Conservation (phyloP, 2,329 filamentous ascomycete species). For the Aschersonia sp. region DNA sequence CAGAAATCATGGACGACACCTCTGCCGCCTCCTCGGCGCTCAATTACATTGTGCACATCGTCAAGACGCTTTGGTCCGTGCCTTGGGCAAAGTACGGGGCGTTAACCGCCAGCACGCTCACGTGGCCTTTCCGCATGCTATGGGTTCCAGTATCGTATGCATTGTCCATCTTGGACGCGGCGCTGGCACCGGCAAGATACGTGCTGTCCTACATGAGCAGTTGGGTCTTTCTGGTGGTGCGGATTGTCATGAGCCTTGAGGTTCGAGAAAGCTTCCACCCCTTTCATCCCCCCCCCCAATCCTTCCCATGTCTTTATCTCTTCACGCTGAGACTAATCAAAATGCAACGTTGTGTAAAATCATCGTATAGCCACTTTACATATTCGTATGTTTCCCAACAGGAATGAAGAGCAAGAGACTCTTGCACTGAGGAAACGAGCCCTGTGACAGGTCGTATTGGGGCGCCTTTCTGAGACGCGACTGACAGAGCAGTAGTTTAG, state of each 20-base stretch:
- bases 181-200: conserved; percentile 2
- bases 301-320: too few species aligned
- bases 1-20: conserved; percentile 5
- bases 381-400: conserved; percentile 19
- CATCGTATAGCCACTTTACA: conserved; percentile 22
- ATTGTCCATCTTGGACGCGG: not conserved
- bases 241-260: conserved; percentile 3
- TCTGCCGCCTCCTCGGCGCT: conserved; percentile 7
- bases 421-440: too few species aligned
- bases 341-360: not conserved
- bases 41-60: conserved; percentile 11
- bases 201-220: conserved; percentile 1
- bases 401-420: too few species aligned
- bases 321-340: not conserved
- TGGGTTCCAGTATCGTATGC: conserved; percentile 2
- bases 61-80: conserved; percentile 13
- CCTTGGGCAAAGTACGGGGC: conserved; percentile 13
- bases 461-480: not conserved
- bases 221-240: conserved; percentile 1
- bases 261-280: conserved; percentile 5
- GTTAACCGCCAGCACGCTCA: conserved; percentile 8
- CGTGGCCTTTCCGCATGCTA: conserved; percentile 1
- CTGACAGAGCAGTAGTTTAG: conserved; percentile 29
- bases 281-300: not conserved
- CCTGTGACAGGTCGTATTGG: not conserved